Base-by-base conservation (phyloP, 768 basidiomycete species). In the Leccinum uliginosum region DNA sequence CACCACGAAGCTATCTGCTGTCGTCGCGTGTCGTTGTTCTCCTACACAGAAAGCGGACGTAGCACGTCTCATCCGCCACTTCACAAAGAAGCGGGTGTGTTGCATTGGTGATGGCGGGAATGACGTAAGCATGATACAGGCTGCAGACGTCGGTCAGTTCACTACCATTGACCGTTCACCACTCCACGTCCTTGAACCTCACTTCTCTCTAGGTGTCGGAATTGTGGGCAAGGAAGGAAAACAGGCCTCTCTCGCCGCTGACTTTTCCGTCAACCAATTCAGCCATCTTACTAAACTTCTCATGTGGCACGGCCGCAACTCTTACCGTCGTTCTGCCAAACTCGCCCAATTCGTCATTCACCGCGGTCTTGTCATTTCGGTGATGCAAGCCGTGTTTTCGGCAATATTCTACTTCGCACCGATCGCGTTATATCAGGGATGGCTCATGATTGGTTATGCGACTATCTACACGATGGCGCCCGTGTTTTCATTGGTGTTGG, bases 111-210 rank as follows among this genome's bases (percentile, higher is more conserved):
- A 99, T 74, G 97, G 97, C 32, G 97, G 97, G 4, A 99, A 99
- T 71, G 97, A 99, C 69, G 97, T 99, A 60, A 93, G 91, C 71
- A 99, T 99, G 97, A 99, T 99, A 59, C 97, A 98, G 67, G 97
- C 97, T 1, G 97, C 97, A 3, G 93, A 98, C 66, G 94, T 99
- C 57, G 96, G 94, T 93, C 49, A 69, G 93, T 84, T 29, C 15
- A 9, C 17, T 19, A 29, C n/a, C n/a, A n/a, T n/a, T 3, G 21
- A 48, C 15, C 4, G 34, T 14, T 35, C 24, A 12, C 9, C 44
- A 14, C 5, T 35, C 19, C 17, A 44, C n/a, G 17, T 29, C 24
- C 21, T 23, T 1, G 45, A 43, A 35, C 8, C 17, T 35, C 3
- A 17, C 23, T 23, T 27, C 10, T 17, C 6, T 17, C 6, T 52